phyloP scores from a whole-genome alignment of 1,139 yeast species.

The Diutina siamensis region DNA sequence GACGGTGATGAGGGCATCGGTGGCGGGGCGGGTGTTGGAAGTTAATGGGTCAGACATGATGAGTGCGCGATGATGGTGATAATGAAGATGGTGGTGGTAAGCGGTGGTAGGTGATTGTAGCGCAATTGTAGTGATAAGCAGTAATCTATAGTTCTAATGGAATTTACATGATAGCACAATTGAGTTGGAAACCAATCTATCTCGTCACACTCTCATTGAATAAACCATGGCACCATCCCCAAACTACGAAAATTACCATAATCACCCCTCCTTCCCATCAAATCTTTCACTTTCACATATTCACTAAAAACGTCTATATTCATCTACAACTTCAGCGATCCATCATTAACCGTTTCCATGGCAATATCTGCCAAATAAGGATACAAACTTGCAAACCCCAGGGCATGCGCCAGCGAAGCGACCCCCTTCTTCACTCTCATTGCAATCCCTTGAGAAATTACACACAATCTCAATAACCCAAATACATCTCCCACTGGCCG shows the following conservation, averaged over 20 bases:
- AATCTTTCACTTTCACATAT: no score
- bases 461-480: conserved; percentile 47
- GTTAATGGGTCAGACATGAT: conserved; percentile 39
- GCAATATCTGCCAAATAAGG: conserved; percentile 2
- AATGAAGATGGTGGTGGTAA: not conserved
- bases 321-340: not conserved
- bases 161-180: no score
- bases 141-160: no score
- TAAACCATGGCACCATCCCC: not conserved
- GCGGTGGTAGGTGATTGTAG: no score
- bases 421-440: conserved; percentile 47
- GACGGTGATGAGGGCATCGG: conserved; percentile 67
- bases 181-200: no score
- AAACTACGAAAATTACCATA: no score
- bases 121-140: no score
- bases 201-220: no score
- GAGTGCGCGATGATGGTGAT: not conserved
- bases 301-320: no score
- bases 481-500: conserved; percentile 53
- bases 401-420: conserved; percentile 25
- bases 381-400: conserved; percentile 1
- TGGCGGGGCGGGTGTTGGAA: conserved; percentile 54
- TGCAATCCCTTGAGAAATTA: conserved; percentile 58
- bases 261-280: no score
- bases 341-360: not conserved